Base-by-base conservation (phyloP, 139 green algal species). In the Haematococcus sp. region DNA sequence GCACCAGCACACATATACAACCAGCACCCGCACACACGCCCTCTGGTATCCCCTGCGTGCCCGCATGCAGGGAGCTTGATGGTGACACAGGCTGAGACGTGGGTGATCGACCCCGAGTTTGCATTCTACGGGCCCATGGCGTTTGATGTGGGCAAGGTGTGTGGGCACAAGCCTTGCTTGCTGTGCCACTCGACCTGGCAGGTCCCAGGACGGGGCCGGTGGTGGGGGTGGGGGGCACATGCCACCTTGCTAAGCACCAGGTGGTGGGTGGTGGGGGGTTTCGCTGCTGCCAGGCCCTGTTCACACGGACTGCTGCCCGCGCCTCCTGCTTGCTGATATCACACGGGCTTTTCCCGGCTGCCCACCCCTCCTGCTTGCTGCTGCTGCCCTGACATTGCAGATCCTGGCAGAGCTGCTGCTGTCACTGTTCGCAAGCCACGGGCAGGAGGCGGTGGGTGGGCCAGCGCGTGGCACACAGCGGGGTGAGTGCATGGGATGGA, bases 81-180 rank as follows among this genome's bases (percentile, higher is more conserved):
- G 94, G 88, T 89, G 43, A 94, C 88, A 0, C 76, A 76, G 20
- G 85, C 87, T 13, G 86, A 91, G 31, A 81, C 68, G 9, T 34
- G 30, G 4, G 79, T 92, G 22, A 97, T 98, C 56, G 94, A 98
- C 82, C 86, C 92, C 2, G 95, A 99, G 91, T 99, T 99, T 89
- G 93, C 92, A 1, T 97, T 92, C 82, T 91, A 91, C 63, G 95
- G 95, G 0, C 96, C 96, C 63, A 96, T 98, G 46, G 95, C 86
- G 2, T 99, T 99, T 81, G 96, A 99, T 73, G 81, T 98, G 9
- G 94, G 86, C 74, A 98, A 98, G 40, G 40, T 49, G 40, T 7
- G 40, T 7, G 7, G 40, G 7, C 11, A 11, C 40, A 49, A 49
- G 70, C 56, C n/a, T n/a, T n/a, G n/a, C n/a, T n/a, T 76, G 23